phyloP scores from a whole-genome alignment of 495 filamentous ascomycete genomes.

The Aspergillus carlsbadensis region DNA sequence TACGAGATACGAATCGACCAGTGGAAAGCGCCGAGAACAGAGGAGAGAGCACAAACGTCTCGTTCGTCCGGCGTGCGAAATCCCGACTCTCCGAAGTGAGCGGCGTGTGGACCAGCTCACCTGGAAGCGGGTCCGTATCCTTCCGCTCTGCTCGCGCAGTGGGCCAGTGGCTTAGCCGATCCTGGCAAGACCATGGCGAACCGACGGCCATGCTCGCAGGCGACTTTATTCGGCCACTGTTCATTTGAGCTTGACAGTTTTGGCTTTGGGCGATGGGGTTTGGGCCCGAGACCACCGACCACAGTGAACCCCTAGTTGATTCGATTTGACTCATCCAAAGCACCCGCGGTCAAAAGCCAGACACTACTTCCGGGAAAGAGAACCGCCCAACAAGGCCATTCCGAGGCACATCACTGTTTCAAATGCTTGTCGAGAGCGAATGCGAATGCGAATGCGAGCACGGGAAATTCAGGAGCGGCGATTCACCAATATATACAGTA shows the following conservation, averaged over 20 bases:
- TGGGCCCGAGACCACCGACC: background rate
- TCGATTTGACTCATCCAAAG: background rate
- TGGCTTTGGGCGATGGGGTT: background rate
- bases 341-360: no score
- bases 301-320: background rate
- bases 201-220: no score
- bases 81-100: background rate
- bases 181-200: no score
- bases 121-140: background rate
- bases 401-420: background rate
- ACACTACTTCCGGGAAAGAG: no score
- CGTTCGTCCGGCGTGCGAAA: background rate
- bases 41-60: no score
- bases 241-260: conserved; percentile 3
- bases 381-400: background rate
- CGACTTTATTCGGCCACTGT: background rate
- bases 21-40: no score
- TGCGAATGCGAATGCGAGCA: conserved; percentile 7
- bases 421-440: conserved; percentile 1
- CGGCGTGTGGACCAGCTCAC: background rate
- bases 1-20: conserved; percentile 5
- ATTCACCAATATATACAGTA: conserved; percentile 42
- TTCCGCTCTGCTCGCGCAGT: background rate
- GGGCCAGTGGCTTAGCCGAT: background rate
- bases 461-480: conserved; percentile 40